Base-by-base conservation (phyloP, 805 yeast genomes). In the Saccharomycopsis schoenii region DNA sequence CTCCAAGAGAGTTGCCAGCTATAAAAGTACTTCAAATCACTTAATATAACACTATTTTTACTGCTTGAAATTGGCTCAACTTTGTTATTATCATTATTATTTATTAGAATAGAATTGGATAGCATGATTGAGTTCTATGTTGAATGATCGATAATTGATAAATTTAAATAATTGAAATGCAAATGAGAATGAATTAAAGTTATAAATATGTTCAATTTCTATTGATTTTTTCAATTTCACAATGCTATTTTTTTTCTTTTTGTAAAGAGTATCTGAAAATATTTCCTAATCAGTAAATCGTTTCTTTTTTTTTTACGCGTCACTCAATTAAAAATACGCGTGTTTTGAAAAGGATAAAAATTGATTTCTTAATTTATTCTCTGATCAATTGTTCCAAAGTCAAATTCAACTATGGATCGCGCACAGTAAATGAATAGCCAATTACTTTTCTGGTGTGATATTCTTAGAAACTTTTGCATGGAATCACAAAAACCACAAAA, bases 1-100 rank as follows among this genome's bases (percentile, higher is more conserved):
- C 77, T 76, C 91, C 91, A 86, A 56, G 81, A 79, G 29, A 74
- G 76, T 66, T 84, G 88, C 92, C 92, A 86, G 9, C 24, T 41
- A 36, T 57, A 60, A 11, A 60, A 43, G n/a, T 57, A 41, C 24
- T 60, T 57, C 19, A 39, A n/a, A 39, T 56, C 58, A n/a, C 11
- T 52, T 5, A 52, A 15, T 52, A 47, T 47, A 12, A 19, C 21
- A 24, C 21, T 47, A 10, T 24, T 12, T 25, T 47, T 47, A 9
- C 21, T 47, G n/a, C n/a, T 47, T 5, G 34, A 21, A 21, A 47
- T 24, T 4, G n/a, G 5, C 6, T 47, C 52, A 47, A 4, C 21
- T 47, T 24, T 24, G 9, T 2, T 19, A 10, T 24, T n/a, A 12
- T 47, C 21, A 34, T 34, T 21, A 21, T 47, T 47, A 12, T 24